Percentiles rank a stretch among this genome's conserved stretches.
phyloP scores from a whole-genome alignment of 495 filamentous ascomycete species.

The Baudoinia panamericana region DNA sequence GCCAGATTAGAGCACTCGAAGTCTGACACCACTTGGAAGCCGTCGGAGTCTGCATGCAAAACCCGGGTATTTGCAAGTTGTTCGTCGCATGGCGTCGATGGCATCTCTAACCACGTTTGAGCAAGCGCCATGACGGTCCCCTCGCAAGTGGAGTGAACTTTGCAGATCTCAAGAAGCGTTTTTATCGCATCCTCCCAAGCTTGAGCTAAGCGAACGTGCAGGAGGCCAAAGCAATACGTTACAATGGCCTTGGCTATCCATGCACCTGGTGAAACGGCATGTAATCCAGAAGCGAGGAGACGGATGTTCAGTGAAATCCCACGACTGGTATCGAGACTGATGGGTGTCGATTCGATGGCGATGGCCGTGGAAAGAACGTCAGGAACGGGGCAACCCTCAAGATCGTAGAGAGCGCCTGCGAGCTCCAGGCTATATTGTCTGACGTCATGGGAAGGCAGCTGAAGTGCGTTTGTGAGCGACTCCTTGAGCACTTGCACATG shows the following conservation, averaged over 20 bases:
- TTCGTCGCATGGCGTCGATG: conserved; percentile 26
- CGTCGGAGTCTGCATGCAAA: conserved; percentile 7
- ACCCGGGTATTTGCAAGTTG: background rate
- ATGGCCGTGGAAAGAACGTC: conserved; percentile 41
- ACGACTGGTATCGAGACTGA: conserved; percentile 61
- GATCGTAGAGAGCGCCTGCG: conserved; percentile 38
- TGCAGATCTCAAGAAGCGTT: conserved; percentile 60
- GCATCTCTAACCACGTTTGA: conserved; percentile 63
- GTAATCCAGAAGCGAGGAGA: conserved; percentile 52
- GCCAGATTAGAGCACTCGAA: conserved; percentile 73
- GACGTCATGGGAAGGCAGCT: conserved; percentile 54
- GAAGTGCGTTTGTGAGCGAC: conserved; percentile 56
- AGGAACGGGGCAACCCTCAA: conserved; percentile 19
- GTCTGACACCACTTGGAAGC: conserved; percentile 34
- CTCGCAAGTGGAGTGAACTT: conserved; percentile 51
- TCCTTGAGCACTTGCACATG: conserved; percentile 41
- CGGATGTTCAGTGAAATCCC: conserved; percentile 72
- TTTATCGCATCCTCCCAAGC: conserved; percentile 73
- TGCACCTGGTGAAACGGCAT: conserved; percentile 37
- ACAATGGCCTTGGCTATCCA: conserved; percentile 64
- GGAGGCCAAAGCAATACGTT: conserved; percentile 74
- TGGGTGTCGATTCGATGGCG: conserved; percentile 61
- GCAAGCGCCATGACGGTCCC: conserved; percentile 57
- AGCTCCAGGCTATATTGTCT: conserved; percentile 58
- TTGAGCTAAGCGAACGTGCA: conserved; percentile 68